Conservation (phyloP, 2,329 filamentous ascomycete species). For the Hymenoscyphus fraxineus region DNA sequence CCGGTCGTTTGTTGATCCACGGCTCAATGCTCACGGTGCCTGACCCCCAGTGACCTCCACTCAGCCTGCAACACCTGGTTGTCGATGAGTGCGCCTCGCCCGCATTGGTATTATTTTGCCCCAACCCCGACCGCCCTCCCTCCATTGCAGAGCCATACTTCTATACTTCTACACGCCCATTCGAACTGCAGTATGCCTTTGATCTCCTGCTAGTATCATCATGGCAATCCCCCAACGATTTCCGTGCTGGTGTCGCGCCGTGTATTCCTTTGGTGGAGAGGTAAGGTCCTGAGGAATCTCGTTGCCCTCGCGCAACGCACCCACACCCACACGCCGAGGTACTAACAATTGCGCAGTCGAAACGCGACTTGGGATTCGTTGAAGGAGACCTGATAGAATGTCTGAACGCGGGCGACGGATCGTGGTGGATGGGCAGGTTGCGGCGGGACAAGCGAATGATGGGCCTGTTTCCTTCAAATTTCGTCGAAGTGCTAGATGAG, state of each 20-base stretch:
- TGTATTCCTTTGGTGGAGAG: constrained; percentile 90
- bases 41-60: not conserved
- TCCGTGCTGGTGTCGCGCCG: constrained; percentile 13
- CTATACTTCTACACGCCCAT: not conserved
- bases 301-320: constrained; percentile 1
- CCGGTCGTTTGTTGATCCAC: not conserved
- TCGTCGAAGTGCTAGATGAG: constrained; percentile 84
- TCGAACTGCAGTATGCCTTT: constrained; percentile 2
- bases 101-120: not conserved
- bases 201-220: constrained; percentile 1
- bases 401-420: constrained; percentile 93
- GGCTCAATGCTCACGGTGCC: not conserved
- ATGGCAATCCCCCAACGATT: constrained; percentile 11
- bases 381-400: constrained; percentile 98
- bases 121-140: not conserved
- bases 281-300: constrained; percentile 31
- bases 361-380: constrained; percentile 92
- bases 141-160: no score
- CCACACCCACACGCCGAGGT: not conserved
- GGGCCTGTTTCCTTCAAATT: constrained; percentile 94
- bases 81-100: not conserved
- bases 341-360: constrained; percentile 53
- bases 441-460: constrained; percentile 86
- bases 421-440: constrained; percentile 96
- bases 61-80: not conserved